A percentile compares a stretch with the other conserved stretches of the same genome.
Conservation (phyloP, 305 asterid species). For the Lippia alba region DNA sequence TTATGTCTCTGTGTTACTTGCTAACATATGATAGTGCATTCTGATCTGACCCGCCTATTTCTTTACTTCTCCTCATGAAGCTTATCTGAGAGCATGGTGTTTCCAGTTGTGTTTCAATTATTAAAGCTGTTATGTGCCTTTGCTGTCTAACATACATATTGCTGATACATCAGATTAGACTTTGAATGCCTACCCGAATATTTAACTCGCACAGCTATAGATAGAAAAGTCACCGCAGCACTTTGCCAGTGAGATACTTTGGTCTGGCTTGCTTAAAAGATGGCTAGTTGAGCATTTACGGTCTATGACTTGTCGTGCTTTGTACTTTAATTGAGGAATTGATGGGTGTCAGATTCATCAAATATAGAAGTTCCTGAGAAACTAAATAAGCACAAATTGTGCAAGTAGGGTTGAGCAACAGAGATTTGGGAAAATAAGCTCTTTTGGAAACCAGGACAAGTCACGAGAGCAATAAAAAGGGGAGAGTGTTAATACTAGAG, state of each 20-base stretch:
- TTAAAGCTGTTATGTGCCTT: slow-evolving; percentile 5
- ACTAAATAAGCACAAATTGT: no score
- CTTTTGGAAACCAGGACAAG: no score
- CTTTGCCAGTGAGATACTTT: neutral
- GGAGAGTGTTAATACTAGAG: no score
- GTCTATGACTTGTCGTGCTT: neutral
- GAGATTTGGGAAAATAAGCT: no score
- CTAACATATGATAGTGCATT: slow-evolving; percentile 23
- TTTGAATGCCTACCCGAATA: slow-evolving; percentile 9
- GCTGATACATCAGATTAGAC: slow-evolving; percentile 3
- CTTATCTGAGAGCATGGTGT: slow-evolving; percentile 9
- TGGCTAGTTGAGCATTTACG: neutral
- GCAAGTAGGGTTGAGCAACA: no score
- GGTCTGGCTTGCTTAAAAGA: slow-evolving; percentile 20
- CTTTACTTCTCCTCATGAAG: slow-evolving; percentile 16
- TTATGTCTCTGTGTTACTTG: slow-evolving; percentile 25
- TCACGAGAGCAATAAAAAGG: no score
- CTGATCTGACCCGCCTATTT: slow-evolving; percentile 5
- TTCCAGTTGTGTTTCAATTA: neutral
- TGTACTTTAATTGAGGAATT: no score
- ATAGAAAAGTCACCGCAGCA: neutral
- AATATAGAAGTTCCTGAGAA: no score
- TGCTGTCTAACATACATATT: slow-evolving; percentile 1
- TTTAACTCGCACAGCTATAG: neutral
- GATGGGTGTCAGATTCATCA: no score